Percentiles rank a stretch among this genome's conserved stretches.
These are phyloP conservation scores for Cyclotella choctawhatcheeana DNA, from an alignment of 108 stramenopile species.

Conservation along the genomic window DNA sequence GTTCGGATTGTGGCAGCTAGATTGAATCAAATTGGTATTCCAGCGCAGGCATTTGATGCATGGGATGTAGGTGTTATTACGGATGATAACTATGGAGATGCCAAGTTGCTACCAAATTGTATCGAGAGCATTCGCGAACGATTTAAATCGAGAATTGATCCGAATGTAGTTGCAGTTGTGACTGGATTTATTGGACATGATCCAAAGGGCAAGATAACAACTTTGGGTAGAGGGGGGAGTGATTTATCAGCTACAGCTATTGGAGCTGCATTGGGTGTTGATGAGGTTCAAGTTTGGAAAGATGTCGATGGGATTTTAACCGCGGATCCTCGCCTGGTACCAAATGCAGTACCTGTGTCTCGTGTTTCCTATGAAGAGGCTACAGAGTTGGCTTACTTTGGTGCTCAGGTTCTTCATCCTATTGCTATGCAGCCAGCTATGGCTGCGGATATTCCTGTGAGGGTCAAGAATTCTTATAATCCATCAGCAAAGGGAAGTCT, in stretches of 20 bases:
- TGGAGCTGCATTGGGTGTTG: constrained; percentile 78
- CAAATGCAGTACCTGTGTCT: constrained; percentile 84
- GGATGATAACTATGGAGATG: constrained; percentile 90
- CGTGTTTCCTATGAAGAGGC: constrained; percentile 95
- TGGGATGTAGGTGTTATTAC: constrained; percentile 95
- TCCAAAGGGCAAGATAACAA: constrained; percentile 88
- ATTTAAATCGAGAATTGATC: constrained; percentile 77
- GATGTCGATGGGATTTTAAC: constrained; percentile 98
- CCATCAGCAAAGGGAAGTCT: constrained; percentile 89
- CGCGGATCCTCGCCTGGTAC: constrained; percentile 92
- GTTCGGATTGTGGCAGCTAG: constrained; percentile 93
- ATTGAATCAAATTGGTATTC: constrained; percentile 94
- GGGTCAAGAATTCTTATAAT: constrained; percentile 99
- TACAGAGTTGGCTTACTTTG: constrained; percentile 97
- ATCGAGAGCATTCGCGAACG: constrained; percentile 63
- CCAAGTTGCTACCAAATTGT: constrained; percentile 71
- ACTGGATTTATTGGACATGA: constrained; percentile 96
- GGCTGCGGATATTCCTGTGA: constrained; percentile 85
- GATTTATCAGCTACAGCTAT: constrained; percentile 96
- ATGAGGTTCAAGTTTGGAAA: constrained; percentile 99
- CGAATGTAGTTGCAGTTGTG: constrained; percentile 91
- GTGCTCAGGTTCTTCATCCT: constrained; percentile 96
- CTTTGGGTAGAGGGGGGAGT: constrained; percentile 93
- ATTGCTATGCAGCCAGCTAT: constrained; percentile 95
- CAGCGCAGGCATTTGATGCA: constrained; percentile 93